Conservation (phyloP, 768 basidiomycete genomes). For the Amanita inopinata region DNA sequence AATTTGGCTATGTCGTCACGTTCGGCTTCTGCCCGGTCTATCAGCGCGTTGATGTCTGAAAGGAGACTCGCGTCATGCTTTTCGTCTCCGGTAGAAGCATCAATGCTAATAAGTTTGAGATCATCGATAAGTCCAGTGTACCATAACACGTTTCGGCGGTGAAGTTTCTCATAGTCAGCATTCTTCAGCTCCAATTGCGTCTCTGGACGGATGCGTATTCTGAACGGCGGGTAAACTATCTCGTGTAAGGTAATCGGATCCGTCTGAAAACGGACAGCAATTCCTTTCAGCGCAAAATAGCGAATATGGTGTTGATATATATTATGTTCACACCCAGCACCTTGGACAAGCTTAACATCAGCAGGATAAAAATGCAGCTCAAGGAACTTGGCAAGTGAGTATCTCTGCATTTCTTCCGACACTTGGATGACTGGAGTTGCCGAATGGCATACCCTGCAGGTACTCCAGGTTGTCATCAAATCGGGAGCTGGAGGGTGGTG, state of each 20-base stretch:
- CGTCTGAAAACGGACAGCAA: slow-evolving; percentile 83
- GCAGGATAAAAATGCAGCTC: slow-evolving; percentile 95
- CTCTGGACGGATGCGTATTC: slow-evolving; percentile 79
- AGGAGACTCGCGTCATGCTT: slow-evolving; percentile 55
- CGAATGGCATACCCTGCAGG: slow-evolving; percentile 68
- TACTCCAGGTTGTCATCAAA: slow-evolving; percentile 84
- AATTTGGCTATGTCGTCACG: slow-evolving; percentile 60
- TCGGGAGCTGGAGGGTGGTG: slow-evolving; percentile 53
- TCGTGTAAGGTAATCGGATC: slow-evolving; percentile 80
- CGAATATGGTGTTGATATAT: slow-evolving; percentile 89
- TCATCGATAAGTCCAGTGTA: slow-evolving; percentile 70
- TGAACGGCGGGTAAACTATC: slow-evolving; percentile 81
- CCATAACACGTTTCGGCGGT: slow-evolving; percentile 64
- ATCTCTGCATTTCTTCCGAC: slow-evolving; percentile 85
- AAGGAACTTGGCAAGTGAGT: slow-evolving; percentile 93
- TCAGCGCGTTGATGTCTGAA: slow-evolving; percentile 54
- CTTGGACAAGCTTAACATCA: slow-evolving; percentile 74
- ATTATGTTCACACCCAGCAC: slow-evolving; percentile 89
- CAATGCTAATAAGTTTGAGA: slow-evolving; percentile 65
- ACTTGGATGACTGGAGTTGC: slow-evolving; percentile 84
- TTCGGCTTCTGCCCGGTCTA: slow-evolving; percentile 66
- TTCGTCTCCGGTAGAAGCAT: slow-evolving; percentile 73
- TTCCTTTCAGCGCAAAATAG: slow-evolving; percentile 76
- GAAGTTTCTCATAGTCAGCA: slow-evolving; percentile 71
- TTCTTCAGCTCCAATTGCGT: slow-evolving; percentile 87